Percentiles rank a stretch among this genome's conserved stretches.
phyloP scores from a whole-genome alignment of 495 filamentous ascomycete species.

The Talaromyces proteolyticus region DNA sequence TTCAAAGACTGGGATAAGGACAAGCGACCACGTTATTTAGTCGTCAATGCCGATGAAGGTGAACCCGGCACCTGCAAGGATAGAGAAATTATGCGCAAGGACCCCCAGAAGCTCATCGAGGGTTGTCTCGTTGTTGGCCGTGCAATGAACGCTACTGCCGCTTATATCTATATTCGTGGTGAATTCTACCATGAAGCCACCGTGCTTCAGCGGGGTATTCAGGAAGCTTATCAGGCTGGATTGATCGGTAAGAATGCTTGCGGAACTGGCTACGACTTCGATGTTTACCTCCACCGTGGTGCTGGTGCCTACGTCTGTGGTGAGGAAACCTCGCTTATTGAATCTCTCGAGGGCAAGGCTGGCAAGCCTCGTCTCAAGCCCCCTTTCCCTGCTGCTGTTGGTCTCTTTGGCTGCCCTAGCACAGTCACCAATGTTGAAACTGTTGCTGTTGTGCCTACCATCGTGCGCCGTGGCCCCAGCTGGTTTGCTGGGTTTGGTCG shows the following conservation, averaged over 20 bases:
- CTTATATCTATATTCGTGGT: slow-evolving; percentile 99
- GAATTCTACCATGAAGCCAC: slow-evolving; percentile 98
- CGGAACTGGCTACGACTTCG: slow-evolving; percentile 94
- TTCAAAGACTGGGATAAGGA: slow-evolving; percentile 99
- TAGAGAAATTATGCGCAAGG: slow-evolving; percentile 99
- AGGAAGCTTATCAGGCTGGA: slow-evolving; percentile 92
- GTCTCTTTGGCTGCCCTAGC: slow-evolving; percentile 94
- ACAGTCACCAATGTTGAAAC: slow-evolving; percentile 99
- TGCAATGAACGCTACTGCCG: slow-evolving; percentile 95
- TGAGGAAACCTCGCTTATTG: slow-evolving; percentile 95
- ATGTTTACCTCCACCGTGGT: slow-evolving; percentile 92
- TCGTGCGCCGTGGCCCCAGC: slow-evolving; percentile 81
- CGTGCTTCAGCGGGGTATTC: slow-evolving; percentile 87
- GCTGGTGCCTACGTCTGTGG: slow-evolving; percentile 97
- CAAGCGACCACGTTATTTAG: slow-evolving; percentile 88
- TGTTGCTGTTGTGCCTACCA: slow-evolving; percentile 89
- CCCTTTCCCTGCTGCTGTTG: slow-evolving; percentile 94
- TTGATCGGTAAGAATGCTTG: slow-evolving; percentile 97
- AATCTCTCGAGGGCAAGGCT: slow-evolving; percentile 96
- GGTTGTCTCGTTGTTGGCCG: slow-evolving; percentile 94
- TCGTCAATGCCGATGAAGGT: slow-evolving; percentile 98
- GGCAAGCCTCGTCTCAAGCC: slow-evolving; percentile 98
- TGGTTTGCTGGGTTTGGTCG: slow-evolving; percentile 95
- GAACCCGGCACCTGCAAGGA: slow-evolving; percentile 99
- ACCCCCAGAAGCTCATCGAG: slow-evolving; percentile 97